A percentile compares a stretch with the other conserved stretches of the same genome.
These are phyloP conservation scores for Neonectria ditissima DNA, from an alignment of 2,329 filamentous ascomycete genomes.

Conservation along the genomic window DNA sequence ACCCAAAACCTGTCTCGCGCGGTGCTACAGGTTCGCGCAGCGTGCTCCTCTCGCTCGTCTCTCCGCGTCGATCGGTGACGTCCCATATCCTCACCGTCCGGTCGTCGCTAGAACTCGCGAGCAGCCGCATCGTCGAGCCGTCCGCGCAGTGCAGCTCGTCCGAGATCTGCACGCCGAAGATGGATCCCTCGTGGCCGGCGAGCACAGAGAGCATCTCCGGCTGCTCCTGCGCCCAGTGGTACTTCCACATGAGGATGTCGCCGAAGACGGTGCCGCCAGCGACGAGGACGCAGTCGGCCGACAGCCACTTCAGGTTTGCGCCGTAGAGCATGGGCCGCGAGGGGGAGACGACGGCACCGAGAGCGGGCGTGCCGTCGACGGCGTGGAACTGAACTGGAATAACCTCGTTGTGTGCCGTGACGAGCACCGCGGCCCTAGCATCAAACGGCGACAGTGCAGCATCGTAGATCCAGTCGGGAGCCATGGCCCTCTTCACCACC, in stretches of 20 bases:
- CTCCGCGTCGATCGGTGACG: constrained; percentile 66
- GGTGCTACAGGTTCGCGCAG: constrained; percentile 47
- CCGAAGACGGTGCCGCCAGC: constrained; percentile 95
- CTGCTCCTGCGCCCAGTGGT: constrained; percentile 51
- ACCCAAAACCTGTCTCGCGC: constrained; percentile 73
- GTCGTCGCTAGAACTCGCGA: constrained; percentile 96
- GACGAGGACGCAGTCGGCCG: constrained; percentile 72
- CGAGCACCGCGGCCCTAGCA: constrained; percentile 64
- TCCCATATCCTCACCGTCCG: constrained; percentile 91
- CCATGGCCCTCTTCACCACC: constrained; percentile 54
- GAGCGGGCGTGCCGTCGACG: constrained; percentile 48
- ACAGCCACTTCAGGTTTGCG: constrained; percentile 76
- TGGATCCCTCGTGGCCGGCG: constrained; percentile 86
- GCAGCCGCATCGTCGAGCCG: constrained; percentile 65
- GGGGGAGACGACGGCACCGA: constrained; percentile 68
- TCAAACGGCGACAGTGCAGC: constrained; percentile 64
- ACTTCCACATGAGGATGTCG: constrained; percentile 92
- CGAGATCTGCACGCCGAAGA: constrained; percentile 90
- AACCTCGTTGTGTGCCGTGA: constrained; percentile 91
- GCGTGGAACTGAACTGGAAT: constrained; percentile 60
- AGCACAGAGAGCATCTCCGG: constrained; percentile 65
- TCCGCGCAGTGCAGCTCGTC: constrained; percentile 52
- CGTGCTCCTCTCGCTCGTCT: constrained; percentile 10
- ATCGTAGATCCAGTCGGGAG: constrained; percentile 84
- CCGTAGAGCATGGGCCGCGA: constrained; percentile 90